These are phyloP conservation scores for Sesbania bispinosa DNA, from an alignment of 306 rosid species.

Conservation along the genomic window DNA sequence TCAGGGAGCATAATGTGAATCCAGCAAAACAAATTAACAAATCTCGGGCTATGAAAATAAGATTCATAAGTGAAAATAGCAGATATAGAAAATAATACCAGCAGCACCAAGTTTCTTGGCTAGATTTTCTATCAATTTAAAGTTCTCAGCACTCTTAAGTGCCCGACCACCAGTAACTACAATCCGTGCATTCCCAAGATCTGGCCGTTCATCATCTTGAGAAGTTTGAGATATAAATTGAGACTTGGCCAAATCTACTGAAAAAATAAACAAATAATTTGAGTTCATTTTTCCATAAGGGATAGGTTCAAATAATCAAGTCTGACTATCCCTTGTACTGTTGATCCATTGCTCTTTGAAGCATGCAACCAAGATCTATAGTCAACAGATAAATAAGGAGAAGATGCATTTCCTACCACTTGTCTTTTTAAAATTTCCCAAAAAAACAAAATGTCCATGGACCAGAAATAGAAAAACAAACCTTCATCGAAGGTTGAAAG, in stretches of 20 bases:
- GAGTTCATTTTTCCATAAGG: background rate
- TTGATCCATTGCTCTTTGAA: conserved; percentile 23
- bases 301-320: conserved; percentile 23
- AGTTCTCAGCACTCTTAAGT: conserved; percentile 85
- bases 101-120: conserved; percentile 91
- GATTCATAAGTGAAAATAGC: conserved; percentile 12
- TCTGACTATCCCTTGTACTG: background rate
- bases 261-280: background rate
- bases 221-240: conserved; percentile 62
- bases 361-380: conserved; percentile 13
- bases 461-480: conserved; percentile 42
- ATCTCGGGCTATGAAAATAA: background rate
- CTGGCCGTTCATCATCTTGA: conserved; percentile 76
- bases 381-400: background rate
- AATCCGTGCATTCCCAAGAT: conserved; percentile 85
- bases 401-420: background rate
- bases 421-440: conserved; percentile 9
- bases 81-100: conserved; percentile 47
- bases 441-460: conserved; percentile 12
- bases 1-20: background rate
- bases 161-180: conserved; percentile 91
- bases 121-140: conserved; percentile 85
- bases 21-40: background rate
- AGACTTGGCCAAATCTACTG: conserved; percentile 67
- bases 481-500: conserved; percentile 89